A percentile compares a stretch with the other conserved stretches of the same genome.
Conservation (phyloP, 768 basidiomycete genomes). For the Suillus luteus region DNA sequence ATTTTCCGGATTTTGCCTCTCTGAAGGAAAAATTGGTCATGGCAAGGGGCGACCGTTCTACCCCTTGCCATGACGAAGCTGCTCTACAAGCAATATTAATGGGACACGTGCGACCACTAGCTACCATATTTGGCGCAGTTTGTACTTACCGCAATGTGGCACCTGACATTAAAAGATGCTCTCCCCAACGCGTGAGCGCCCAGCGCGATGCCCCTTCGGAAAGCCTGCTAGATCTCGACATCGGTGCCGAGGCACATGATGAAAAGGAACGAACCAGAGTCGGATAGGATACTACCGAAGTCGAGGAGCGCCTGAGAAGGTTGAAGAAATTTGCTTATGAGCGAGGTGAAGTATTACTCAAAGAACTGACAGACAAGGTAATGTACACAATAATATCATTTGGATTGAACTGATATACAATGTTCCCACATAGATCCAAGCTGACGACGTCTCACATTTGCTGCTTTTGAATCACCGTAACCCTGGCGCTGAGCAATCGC, state of each 20-base stretch:
- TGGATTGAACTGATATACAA: conserved; percentile 3
- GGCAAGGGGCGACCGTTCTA: too few relatives aligned
- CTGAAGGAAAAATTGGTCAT: too few relatives aligned
- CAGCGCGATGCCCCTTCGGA: conserved; percentile 40
- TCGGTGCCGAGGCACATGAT: conserved; percentile 60
- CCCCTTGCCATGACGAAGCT: too few relatives aligned
- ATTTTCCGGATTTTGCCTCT: too few relatives aligned
- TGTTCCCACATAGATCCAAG: conserved; percentile 66
- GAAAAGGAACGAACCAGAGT: conserved; percentile 71
- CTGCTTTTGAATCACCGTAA: conserved; percentile 90
- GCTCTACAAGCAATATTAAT: too few relatives aligned
- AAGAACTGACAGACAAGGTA: conserved; percentile 96
- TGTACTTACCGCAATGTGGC: too few relatives aligned
- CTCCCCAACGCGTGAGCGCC: conserved; percentile 58
- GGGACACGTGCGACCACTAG: too few relatives aligned
- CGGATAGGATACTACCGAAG: conserved; percentile 62
- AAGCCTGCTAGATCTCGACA: conserved; percentile 74
- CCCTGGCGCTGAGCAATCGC: conserved; percentile 74
- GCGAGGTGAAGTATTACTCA: conserved; percentile 81
- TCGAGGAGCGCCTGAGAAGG: conserved; percentile 76
- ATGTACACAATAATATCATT: conserved; percentile 2
- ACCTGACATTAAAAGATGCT: conserved; percentile 59
- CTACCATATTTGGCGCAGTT: too few relatives aligned
- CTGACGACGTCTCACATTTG: conserved; percentile 94
- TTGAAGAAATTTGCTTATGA: conserved; percentile 85